These are phyloP conservation scores for Rickenella mellea DNA, from an alignment of 768 basidiomycete genomes.

Conservation along the genomic window DNA sequence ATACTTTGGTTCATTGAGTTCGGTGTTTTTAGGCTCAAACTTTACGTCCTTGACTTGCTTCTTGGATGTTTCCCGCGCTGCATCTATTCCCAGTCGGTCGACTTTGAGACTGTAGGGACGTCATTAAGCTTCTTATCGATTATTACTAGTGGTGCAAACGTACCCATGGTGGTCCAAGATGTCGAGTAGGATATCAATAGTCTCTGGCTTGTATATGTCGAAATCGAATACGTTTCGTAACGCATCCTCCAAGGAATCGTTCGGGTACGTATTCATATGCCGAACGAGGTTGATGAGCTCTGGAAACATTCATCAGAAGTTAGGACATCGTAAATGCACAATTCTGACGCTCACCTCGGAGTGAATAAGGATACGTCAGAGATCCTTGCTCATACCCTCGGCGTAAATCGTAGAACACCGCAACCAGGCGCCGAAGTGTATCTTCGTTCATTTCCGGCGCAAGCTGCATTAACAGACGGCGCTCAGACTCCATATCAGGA, in stretches of 20 bases:
- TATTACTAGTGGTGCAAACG: slow-evolving; percentile 4
- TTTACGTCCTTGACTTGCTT: slow-evolving; percentile 42
- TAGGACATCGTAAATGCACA: background rate
- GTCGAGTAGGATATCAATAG: slow-evolving; percentile 47
- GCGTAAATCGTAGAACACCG: slow-evolving; percentile 55
- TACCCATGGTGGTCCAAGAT: slow-evolving; percentile 56
- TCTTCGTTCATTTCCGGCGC: slow-evolving; percentile 52
- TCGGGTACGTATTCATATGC: slow-evolving; percentile 53
- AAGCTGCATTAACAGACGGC: slow-evolving; percentile 46
- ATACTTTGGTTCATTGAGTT: slow-evolving; percentile 45
- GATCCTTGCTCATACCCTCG: slow-evolving; percentile 46
- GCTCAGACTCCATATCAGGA: slow-evolving; percentile 58
- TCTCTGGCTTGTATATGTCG: slow-evolving; percentile 58
- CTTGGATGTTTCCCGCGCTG: slow-evolving; percentile 43
- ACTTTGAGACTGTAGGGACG: slow-evolving; percentile 33
- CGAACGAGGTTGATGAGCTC: slow-evolving; percentile 59
- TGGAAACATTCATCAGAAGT: slow-evolving; percentile 13
- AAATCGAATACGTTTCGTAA: slow-evolving; percentile 64
- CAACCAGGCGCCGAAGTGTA: slow-evolving; percentile 45
- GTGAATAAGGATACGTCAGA: slow-evolving; percentile 58
- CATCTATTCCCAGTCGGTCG: slow-evolving; percentile 44
- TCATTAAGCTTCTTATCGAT: background rate
- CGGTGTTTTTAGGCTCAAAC: slow-evolving; percentile 43
- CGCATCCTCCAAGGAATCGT: slow-evolving; percentile 46
- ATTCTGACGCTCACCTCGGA: slow-evolving; percentile 38